Evolutionary conservation across 441 rosid species (phyloP).

Genomic region (Erodium texanum): DNA sequence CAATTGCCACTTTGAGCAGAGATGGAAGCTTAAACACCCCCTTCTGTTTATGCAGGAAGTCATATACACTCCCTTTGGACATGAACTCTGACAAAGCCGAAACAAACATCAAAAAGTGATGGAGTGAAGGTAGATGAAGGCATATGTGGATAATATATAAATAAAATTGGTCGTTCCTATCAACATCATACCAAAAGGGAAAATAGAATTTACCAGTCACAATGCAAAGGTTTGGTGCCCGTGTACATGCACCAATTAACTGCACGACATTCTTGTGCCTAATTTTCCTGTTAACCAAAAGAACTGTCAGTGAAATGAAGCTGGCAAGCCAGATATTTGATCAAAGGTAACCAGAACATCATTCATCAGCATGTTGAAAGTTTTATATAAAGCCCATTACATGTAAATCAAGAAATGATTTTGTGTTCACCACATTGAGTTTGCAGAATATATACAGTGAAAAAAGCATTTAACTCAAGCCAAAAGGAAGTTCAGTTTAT

Average conservation of each 20-base stretch:
- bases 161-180: neutral
- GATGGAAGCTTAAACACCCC: constrained; percentile 70
- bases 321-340: neutral
- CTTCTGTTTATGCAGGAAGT: constrained; percentile 72
- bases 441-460: too few species aligned
- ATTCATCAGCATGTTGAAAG: neutral
- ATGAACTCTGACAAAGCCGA: constrained; percentile 53
- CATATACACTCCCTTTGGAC: constrained; percentile 83
- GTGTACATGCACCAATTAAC: constrained; percentile 89
- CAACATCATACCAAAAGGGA: constrained; percentile 9
- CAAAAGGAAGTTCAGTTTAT: neutral
- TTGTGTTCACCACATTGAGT: too few species aligned
- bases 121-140: neutral
- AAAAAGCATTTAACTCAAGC: neutral
- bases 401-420: too few species aligned
- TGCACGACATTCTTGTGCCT: constrained; percentile 96
- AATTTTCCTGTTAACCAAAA: constrained; percentile 58
- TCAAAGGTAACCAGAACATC: constrained; percentile 1
- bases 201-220: constrained; percentile 60
- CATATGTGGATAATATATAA: neutral
- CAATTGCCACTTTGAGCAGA: constrained; percentile 77
- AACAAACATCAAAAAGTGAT: constrained; percentile 17
- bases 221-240: constrained; percentile 75
- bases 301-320: constrained; percentile 1
- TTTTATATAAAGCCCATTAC: neutral